Conservation (phyloP, 441 rosid genomes). For the Populus hybrid region DNA sequence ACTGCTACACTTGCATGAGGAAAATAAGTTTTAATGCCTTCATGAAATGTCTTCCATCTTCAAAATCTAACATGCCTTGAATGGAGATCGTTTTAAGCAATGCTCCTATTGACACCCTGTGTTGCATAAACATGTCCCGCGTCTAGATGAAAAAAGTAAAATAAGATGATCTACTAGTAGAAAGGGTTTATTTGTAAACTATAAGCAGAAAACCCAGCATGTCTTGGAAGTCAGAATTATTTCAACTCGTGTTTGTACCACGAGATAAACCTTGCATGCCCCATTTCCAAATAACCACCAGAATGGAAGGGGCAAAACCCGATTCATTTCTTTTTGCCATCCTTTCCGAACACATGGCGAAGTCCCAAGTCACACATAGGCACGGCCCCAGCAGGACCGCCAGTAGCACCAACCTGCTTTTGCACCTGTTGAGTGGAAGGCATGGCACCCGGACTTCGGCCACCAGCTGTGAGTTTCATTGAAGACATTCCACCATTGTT, state of each 20-base stretch:
- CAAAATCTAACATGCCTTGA: background rate
- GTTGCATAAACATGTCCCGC: background rate
- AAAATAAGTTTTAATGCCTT: background rate
- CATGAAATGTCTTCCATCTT: background rate
- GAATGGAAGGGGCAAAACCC: background rate
- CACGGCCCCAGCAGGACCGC: constrained; percentile 21
- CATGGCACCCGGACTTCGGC: background rate
- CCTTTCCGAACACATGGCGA: constrained; percentile 26
- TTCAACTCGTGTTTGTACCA: background rate
- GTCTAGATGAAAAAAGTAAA: background rate
- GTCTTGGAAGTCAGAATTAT: constrained; percentile 5
- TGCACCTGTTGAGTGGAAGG: constrained; percentile 28
- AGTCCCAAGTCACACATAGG: constrained; percentile 35
- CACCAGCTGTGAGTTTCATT: constrained; percentile 19
- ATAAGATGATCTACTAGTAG: background rate
- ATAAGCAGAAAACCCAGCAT: background rate
- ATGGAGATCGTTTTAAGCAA: background rate
- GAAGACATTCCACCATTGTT: constrained; percentile 28
- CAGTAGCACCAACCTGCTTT: constrained; percentile 23
- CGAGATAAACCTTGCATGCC: background rate
- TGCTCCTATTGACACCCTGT: background rate
- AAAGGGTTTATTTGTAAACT: background rate
- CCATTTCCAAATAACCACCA: background rate
- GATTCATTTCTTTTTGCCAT: constrained; percentile 23
- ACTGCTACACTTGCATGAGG: background rate